These are phyloP conservation scores for Daucus carota DNA, from an alignment of 129 eudicot species.

Conservation along the genomic window DNA sequence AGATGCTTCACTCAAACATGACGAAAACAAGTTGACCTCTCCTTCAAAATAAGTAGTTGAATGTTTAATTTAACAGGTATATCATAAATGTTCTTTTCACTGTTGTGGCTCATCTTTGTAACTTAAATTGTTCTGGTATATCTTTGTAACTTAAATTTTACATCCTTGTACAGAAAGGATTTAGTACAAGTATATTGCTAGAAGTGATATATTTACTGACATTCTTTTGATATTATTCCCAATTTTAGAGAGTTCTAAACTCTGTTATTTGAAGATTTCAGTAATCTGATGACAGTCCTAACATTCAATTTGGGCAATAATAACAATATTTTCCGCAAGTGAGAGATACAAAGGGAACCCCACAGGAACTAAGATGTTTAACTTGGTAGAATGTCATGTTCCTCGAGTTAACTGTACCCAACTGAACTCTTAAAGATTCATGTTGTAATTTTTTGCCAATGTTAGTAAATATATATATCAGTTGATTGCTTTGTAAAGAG, in stretches of 20 bases:
- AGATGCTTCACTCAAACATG: conserved; percentile 83
- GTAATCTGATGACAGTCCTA: no score
- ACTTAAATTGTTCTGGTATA: background rate
- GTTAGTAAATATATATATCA: no score
- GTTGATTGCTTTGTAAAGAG: no score
- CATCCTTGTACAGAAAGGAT: background rate
- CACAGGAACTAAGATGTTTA: no score
- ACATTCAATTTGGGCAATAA: no score
- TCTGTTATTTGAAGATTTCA: no score
- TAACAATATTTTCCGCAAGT: no score
- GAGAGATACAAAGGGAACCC: no score
- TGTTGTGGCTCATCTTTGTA: background rate
- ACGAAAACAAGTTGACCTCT: conserved; percentile 75
- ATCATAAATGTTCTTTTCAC: background rate
- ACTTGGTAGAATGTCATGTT: background rate
- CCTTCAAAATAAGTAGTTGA: conserved; percentile 26
- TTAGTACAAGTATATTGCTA: background rate
- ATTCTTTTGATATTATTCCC: background rate
- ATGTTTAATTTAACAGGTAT: background rate
- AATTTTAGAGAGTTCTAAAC: background rate
- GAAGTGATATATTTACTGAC: background rate
- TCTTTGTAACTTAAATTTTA: background rate
- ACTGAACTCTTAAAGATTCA: no score
- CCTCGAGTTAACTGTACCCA: no score
- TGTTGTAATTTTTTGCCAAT: no score